phyloP scores from a whole-genome alignment of 768 basidiomycete genomes.

The Boletus reticuloceps region DNA sequence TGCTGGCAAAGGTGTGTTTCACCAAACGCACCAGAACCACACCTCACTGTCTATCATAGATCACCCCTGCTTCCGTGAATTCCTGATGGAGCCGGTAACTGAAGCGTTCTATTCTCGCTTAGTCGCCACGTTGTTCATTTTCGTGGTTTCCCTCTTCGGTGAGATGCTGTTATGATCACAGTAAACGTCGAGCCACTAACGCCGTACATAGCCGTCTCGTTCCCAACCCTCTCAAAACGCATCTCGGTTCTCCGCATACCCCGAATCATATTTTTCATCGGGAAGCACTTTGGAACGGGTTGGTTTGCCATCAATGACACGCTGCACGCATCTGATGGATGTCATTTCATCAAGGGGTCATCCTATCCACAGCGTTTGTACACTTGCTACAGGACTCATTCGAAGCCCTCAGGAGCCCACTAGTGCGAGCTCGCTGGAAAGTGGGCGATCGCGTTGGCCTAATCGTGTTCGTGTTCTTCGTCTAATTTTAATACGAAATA shows the following conservation, averaged over 20 bases:
- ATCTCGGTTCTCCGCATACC: slow-evolving; percentile 58
- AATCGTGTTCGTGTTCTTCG: slow-evolving; percentile 60
- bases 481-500: not conserved
- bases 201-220: slow-evolving; percentile 54
- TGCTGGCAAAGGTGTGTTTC: not conserved
- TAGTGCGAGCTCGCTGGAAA: slow-evolving; percentile 45
- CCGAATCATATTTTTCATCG: slow-evolving; percentile 72
- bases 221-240: slow-evolving; percentile 63
- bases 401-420: slow-evolving; percentile 48
- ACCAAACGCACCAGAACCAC: not conserved
- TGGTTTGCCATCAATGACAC: not conserved
- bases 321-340: not conserved
- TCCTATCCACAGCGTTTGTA: slow-evolving; percentile 79
- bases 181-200: not conserved
- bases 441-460: slow-evolving; percentile 63
- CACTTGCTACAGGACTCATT: slow-evolving; percentile 81
- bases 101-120: slow-evolving; percentile 4
- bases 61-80: not conserved
- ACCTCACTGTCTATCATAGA: not conserved
- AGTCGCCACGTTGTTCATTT: slow-evolving; percentile 41
- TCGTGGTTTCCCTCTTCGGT: slow-evolving; percentile 66
- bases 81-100: not conserved
- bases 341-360: slow-evolving; percentile 51
- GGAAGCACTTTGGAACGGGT: slow-evolving; percentile 86
- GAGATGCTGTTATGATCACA: slow-evolving; percentile 18